These are phyloP conservation scores for Nemania abortiva DNA, from an alignment of 2,329 filamentous ascomycete species.

Conservation along the genomic window DNA sequence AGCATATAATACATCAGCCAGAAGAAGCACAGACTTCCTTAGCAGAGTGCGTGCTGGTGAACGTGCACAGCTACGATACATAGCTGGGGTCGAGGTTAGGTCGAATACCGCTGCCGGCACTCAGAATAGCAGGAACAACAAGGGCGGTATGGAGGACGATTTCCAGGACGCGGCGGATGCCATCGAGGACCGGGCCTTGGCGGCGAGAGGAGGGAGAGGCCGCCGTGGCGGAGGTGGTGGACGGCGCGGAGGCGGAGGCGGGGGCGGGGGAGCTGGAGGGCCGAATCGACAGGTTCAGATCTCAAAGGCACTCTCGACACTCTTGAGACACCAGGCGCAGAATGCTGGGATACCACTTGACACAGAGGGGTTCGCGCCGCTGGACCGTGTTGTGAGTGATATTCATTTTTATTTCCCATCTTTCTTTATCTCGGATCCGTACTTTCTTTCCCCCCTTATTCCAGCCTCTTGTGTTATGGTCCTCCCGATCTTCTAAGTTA, in stretches of 20 bases:
- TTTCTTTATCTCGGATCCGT: not conserved
- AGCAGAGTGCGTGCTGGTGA: not conserved
- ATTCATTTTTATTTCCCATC: conserved; percentile 24
- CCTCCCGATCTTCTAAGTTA: not conserved
- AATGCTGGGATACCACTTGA: conserved; percentile 70
- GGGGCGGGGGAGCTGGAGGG: conserved; percentile 48
- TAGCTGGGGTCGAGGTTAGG: not conserved
- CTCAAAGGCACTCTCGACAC: conserved; percentile 65
- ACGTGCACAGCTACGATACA: not conserved
- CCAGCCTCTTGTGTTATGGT: not conserved
- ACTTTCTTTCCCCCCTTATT: conserved; percentile 1
- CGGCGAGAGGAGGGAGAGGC: conserved; percentile 19
- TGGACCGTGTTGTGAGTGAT: conserved; percentile 69
- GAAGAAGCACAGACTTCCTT: too few species aligned
- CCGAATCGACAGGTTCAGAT: conserved; percentile 61
- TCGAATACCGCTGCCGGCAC: not conserved
- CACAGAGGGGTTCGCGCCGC: conserved; percentile 68
- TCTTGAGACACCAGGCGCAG: conserved; percentile 68
- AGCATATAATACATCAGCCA: not conserved
- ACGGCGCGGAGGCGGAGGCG: conserved; percentile 47
- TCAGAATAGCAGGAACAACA: not conserved
- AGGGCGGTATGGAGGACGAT: conserved; percentile 27
- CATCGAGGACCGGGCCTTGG: conserved; percentile 24
- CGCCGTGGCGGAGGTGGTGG: conserved; percentile 38
- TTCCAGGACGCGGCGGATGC: conserved; percentile 28